Conservation (phyloP, 2,329 filamentous ascomycete species). For the Alternaria arbusti region DNA sequence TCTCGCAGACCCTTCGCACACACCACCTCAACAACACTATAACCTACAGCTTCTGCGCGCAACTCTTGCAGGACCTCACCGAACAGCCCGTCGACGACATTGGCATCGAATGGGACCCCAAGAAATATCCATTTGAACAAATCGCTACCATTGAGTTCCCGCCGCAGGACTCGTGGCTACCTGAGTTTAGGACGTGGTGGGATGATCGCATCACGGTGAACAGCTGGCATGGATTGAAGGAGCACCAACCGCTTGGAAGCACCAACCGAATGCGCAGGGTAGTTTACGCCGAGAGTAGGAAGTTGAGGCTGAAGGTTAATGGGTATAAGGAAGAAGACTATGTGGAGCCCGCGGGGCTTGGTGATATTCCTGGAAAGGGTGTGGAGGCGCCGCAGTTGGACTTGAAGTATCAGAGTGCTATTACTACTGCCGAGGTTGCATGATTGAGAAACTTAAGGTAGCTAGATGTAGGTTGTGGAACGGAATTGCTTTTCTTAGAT, state of each 20-base stretch:
- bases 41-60: slow-evolving; percentile 51
- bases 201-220: slow-evolving; percentile 51
- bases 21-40: slow-evolving; percentile 26
- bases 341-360: slow-evolving; percentile 46
- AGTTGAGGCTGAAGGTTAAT: slow-evolving; percentile 49
- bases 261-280: slow-evolving; percentile 51
- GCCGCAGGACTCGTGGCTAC: slow-evolving; percentile 50
- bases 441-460: background rate
- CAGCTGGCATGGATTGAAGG: slow-evolving; percentile 49
- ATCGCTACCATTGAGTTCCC: slow-evolving; percentile 53
- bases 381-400: slow-evolving; percentile 20
- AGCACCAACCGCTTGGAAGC: slow-evolving; percentile 49
- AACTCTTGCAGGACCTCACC: slow-evolving; percentile 55
- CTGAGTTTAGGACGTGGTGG: slow-evolving; percentile 51
- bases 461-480: background rate
- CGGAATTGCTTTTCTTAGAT: background rate
- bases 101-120: slow-evolving; percentile 54
- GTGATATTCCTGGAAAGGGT: slow-evolving; percentile 43
- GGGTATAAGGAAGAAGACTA: slow-evolving; percentile 46
- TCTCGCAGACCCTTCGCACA: slow-evolving; percentile 28
- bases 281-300: slow-evolving; percentile 51
- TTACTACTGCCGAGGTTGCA: slow-evolving; percentile 20
- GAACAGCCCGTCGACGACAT: slow-evolving; percentile 50
- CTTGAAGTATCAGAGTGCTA: slow-evolving; percentile 23
- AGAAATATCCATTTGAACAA: slow-evolving; percentile 57